Conservation (phyloP, 2,329 filamentous ascomycete species). For the Pseudocercospora cruenta region DNA sequence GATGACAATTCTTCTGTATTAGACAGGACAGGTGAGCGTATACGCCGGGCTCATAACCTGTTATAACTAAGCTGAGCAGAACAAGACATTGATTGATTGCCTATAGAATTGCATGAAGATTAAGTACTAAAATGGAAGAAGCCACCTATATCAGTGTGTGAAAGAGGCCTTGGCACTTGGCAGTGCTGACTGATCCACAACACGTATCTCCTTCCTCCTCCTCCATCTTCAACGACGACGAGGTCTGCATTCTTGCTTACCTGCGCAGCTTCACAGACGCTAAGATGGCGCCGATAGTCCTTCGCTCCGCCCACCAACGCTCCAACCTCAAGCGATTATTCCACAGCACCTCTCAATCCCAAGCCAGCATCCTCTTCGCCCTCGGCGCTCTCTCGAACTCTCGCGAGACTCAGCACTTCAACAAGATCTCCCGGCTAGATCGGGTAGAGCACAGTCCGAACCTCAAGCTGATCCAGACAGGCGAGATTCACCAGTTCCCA, state of each 20-base stretch:
- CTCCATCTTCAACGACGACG: background rate
- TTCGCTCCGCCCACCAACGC: background rate
- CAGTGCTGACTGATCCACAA: too few relatives aligned
- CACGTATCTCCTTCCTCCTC: background rate
- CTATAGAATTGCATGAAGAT: too few relatives aligned
- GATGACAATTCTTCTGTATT: too few relatives aligned
- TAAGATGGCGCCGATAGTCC: constrained; percentile 2
- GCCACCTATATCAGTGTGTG: too few relatives aligned
- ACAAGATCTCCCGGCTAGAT: constrained; percentile 34
- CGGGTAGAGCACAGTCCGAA: constrained; percentile 37
- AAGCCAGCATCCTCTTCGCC: constrained; percentile 34
- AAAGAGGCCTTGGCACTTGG: too few relatives aligned
- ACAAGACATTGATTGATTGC: too few relatives aligned
- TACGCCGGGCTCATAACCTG: too few relatives aligned
- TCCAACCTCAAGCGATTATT: constrained; percentile 19
- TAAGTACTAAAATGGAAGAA: too few relatives aligned
- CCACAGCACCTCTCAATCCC: constrained; percentile 24
- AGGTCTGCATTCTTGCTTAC: background rate
- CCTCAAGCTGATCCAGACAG: constrained; percentile 37
- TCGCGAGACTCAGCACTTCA: constrained; percentile 40
- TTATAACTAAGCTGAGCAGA: too few relatives aligned
- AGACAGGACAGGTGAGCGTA: too few relatives aligned
- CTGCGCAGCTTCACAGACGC: background rate
- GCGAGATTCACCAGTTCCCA: constrained; percentile 35
- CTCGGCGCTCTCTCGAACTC: constrained; percentile 36